Conservation (phyloP, 345 rosid species). For the Microcos paniculata region DNA sequence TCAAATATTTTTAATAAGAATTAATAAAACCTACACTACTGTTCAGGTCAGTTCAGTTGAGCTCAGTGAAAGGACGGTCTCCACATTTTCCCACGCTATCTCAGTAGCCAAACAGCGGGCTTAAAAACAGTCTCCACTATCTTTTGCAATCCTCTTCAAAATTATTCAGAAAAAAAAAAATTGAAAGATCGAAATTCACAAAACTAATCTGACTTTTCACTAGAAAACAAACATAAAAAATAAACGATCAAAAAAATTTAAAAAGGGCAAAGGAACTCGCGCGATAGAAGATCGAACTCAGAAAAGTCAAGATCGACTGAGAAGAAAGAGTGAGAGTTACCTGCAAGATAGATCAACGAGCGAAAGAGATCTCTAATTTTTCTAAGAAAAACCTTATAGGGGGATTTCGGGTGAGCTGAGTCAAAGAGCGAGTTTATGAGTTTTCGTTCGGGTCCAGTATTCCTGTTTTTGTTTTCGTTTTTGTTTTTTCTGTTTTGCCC, state of each 20-base stretch:
- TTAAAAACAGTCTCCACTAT: not conserved
- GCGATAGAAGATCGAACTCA: slow-evolving; percentile 26
- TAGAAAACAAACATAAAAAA: not conserved
- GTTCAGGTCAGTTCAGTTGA: slow-evolving; percentile 1
- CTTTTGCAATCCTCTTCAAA: not conserved
- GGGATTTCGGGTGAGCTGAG: slow-evolving; percentile 12
- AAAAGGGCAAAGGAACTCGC: not conserved
- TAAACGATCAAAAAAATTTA: not conserved
- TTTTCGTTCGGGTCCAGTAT: not conserved
- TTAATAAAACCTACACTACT: not conserved
- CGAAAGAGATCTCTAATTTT: slow-evolving; percentile 16
- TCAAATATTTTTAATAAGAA: not conserved
- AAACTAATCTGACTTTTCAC: not conserved
- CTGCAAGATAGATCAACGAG: slow-evolving; percentile 33
- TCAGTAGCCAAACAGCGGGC: slow-evolving; percentile 15
- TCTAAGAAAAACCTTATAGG: no score
- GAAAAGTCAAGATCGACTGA: slow-evolving; percentile 12
- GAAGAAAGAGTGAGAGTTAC: slow-evolving; percentile 21
- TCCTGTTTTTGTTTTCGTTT: not conserved
- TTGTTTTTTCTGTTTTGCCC: slow-evolving; percentile 20
- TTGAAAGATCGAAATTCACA: not conserved
- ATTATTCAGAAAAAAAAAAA: not conserved
- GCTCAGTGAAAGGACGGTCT: not conserved
- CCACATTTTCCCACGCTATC: slow-evolving; percentile 14
- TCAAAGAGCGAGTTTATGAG: slow-evolving; percentile 29